phyloP scores from a whole-genome alignment of 164 flowering plant species.

The Sextonia rubra region DNA sequence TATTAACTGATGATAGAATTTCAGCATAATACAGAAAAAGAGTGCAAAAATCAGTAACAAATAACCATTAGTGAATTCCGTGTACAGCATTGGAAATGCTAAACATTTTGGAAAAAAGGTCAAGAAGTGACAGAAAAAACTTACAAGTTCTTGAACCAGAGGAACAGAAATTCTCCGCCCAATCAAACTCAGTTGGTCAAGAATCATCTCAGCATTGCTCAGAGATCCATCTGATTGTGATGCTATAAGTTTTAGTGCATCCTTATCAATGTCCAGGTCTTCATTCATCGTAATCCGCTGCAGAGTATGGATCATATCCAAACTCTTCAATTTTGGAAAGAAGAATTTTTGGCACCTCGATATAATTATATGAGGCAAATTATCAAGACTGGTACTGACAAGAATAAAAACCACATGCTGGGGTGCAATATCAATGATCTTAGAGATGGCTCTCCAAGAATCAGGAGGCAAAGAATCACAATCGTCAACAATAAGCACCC shows the following conservation, averaged over 20 bases:
- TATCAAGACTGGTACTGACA: slow-evolving; percentile 79
- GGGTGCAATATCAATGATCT: slow-evolving; percentile 92
- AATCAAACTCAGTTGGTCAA: slow-evolving; percentile 94
- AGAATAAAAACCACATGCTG: slow-evolving; percentile 82
- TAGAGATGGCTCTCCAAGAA: slow-evolving; percentile 91
- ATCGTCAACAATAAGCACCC: slow-evolving; percentile 84
- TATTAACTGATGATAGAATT: too few species aligned
- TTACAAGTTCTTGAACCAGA: slow-evolving; percentile 92
- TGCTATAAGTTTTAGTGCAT: slow-evolving; percentile 90
- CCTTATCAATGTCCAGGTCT: slow-evolving; percentile 76
- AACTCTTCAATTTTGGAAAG: slow-evolving; percentile 94
- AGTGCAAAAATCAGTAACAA: too few species aligned
- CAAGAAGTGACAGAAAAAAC: slow-evolving; percentile 15
- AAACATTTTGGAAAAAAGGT: not conserved
- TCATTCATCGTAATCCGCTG: slow-evolving; percentile 87
- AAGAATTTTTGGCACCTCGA: slow-evolving; percentile 97
- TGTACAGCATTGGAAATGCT: not conserved
- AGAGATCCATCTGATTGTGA: slow-evolving; percentile 96
- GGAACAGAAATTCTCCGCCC: slow-evolving; percentile 82
- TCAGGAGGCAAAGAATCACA: slow-evolving; percentile 82
- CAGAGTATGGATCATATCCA: slow-evolving; percentile 75
- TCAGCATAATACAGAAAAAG: too few species aligned
- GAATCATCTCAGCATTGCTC: slow-evolving; percentile 98
- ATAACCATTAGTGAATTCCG: not conserved
- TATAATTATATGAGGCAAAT: slow-evolving; percentile 81